Evolutionary conservation across 768 basidiomycete species (phyloP).

Genomic region (Russula dissimulans): DNA sequence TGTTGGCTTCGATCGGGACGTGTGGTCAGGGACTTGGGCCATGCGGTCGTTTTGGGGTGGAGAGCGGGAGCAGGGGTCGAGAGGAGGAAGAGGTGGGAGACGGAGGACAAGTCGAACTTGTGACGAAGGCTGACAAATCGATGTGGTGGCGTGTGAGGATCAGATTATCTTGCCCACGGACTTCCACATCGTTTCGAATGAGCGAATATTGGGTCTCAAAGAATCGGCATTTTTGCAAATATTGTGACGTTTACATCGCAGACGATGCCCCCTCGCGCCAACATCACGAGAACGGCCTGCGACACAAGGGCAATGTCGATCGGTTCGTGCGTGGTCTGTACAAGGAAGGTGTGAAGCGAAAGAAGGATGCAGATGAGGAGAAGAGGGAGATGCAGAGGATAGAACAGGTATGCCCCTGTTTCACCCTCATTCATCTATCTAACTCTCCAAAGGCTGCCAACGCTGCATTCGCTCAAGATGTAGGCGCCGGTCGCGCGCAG

Average conservation of each 20-base stretch:
- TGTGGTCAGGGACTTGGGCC: too few relatives aligned
- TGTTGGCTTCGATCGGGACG: too few relatives aligned
- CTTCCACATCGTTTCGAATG: slow-evolving; percentile 35
- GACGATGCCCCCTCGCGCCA: slow-evolving; percentile 89
- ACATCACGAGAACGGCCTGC: slow-evolving; percentile 88
- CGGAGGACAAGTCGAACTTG: too few relatives aligned
- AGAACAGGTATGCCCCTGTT: slow-evolving; percentile 49
- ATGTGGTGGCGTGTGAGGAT: too few relatives aligned
- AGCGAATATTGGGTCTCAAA: slow-evolving; percentile 90
- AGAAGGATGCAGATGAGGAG: slow-evolving; percentile 79
- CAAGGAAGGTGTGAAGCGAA: slow-evolving; percentile 84
- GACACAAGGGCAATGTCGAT: slow-evolving; percentile 92
- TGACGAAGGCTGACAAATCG: too few relatives aligned
- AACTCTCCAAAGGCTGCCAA: slow-evolving; percentile 51
- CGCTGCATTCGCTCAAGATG: slow-evolving; percentile 70
- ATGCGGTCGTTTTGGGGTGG: too few relatives aligned
- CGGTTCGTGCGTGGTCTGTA: slow-evolving; percentile 87
- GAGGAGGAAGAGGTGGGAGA: too few relatives aligned
- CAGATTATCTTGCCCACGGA: neutral
- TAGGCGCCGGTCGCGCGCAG: slow-evolving; percentile 51
- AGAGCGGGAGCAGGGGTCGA: too few relatives aligned
- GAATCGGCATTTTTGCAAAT: slow-evolving; percentile 92
- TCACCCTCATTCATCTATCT: neutral
- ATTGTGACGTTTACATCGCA: slow-evolving; percentile 94
- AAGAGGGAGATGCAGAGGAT: slow-evolving; percentile 78